Evolutionary conservation across 2,329 filamentous ascomycete species (phyloP).

Genomic region (Phialophora chinensis): DNA sequence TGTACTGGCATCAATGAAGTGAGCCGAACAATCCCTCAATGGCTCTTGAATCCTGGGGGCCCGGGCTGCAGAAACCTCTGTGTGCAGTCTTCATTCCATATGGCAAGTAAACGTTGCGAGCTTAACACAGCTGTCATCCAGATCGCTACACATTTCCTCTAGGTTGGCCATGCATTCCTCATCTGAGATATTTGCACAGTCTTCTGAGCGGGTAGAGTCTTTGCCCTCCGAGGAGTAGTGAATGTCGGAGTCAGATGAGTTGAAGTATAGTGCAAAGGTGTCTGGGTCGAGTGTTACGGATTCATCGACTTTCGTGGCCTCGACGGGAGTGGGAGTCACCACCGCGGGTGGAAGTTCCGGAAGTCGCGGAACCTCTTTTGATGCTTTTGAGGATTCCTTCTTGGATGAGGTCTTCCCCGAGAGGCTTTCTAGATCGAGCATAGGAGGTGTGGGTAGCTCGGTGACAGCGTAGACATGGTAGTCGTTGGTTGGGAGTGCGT

Average conservation of each 20-base stretch:
- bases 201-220: neutral
- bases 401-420: slow-evolving; percentile 67
- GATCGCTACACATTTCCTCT: slow-evolving; percentile 27
- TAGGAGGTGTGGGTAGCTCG: slow-evolving; percentile 71
- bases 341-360: slow-evolving; percentile 34
- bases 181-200: slow-evolving; percentile 19
- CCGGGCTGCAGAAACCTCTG: neutral
- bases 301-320: slow-evolving; percentile 57
- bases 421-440: slow-evolving; percentile 66
- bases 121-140: slow-evolving; percentile 35
- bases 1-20: slow-evolving; percentile 2
- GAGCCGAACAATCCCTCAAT: slow-evolving; percentile 5
- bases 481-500: slow-evolving; percentile 54
- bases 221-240: slow-evolving; percentile 25
- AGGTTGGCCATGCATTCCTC: slow-evolving; percentile 23
- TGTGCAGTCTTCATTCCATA: slow-evolving; percentile 19
- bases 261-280: slow-evolving; percentile 29
- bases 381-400: slow-evolving; percentile 10
- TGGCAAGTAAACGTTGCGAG: slow-evolving; percentile 26
- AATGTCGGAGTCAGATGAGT: slow-evolving; percentile 19
- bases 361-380: slow-evolving; percentile 28
- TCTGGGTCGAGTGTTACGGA: slow-evolving; percentile 48
- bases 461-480: slow-evolving; percentile 68
- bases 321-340: slow-evolving; percentile 45
- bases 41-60: neutral